Percentiles rank a stretch among this genome's conserved stretches.
Evolutionary conservation across 306 rosid genomes (phyloP).

Genomic region (Pterocarpus macrocarpus): DNA sequence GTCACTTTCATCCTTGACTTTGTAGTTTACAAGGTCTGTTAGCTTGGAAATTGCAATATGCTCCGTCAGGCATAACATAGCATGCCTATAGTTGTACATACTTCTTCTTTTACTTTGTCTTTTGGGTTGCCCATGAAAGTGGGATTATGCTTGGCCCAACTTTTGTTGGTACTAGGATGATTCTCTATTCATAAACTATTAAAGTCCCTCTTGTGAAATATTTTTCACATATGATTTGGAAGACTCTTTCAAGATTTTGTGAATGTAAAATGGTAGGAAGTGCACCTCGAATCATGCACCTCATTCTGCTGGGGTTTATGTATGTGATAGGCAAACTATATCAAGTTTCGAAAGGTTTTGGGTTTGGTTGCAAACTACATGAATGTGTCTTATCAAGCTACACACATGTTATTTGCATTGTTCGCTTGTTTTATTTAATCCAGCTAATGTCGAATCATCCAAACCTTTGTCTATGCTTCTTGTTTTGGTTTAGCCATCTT

Average conservation of each 20-base stretch:
- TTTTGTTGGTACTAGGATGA: neutral
- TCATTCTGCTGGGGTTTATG: neutral
- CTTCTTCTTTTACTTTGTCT: neutral
- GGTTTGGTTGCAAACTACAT: neutral
- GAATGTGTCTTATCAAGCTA: neutral
- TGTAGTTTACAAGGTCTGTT: neutral
- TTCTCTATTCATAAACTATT: neutral
- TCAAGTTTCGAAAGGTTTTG: neutral
- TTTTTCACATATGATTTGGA: neutral
- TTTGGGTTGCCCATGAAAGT: neutral
- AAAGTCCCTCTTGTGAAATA: neutral
- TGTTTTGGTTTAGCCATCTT: constrained; percentile 57
- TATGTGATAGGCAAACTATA: neutral
- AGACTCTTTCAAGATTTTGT: neutral
- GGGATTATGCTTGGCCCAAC: neutral
- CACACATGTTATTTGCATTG: neutral
- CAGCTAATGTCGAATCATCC: neutral
- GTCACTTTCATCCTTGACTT: neutral
- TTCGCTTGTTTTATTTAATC: neutral
- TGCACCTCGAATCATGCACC: neutral
- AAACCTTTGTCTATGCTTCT: neutral
- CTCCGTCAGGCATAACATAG: neutral
- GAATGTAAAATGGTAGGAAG: neutral
- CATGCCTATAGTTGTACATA: neutral
- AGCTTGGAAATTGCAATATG: neutral